Evolutionary conservation across 768 basidiomycete species (phyloP).

Genomic region (Mycena galopus): DNA sequence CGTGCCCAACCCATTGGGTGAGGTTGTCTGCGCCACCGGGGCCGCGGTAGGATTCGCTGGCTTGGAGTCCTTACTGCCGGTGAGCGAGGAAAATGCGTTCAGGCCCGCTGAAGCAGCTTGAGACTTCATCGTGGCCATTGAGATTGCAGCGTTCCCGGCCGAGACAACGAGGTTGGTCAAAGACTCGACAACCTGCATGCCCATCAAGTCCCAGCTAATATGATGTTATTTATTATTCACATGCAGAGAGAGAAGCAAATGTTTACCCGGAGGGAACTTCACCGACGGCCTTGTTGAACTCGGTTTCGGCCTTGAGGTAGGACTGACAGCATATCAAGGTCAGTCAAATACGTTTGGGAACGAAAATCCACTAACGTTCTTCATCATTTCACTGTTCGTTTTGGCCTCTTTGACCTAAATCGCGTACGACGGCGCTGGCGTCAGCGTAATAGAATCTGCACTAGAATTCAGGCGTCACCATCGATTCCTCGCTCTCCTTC

Average conservation of each 20-base stretch:
- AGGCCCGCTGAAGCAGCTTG: background rate
- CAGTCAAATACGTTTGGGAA: background rate
- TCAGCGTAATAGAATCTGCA: too few species aligned
- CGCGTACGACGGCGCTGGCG: too few species aligned
- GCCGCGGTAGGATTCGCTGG: background rate
- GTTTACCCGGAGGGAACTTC: background rate
- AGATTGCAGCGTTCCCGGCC: background rate
- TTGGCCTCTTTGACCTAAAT: background rate
- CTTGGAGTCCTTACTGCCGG: background rate
- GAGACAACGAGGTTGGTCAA: background rate
- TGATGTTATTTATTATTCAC: background rate
- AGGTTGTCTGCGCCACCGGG: background rate
- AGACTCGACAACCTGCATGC: background rate
- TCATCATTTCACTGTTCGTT: background rate
- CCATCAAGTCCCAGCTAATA: background rate
- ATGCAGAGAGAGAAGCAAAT: background rate
- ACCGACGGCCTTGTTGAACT: background rate
- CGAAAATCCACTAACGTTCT: background rate
- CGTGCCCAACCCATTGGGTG: too few species aligned
- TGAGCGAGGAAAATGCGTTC: background rate
- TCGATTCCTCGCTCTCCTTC: background rate
- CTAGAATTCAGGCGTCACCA: too few species aligned
- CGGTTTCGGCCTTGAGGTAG: background rate
- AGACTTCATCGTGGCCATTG: background rate
- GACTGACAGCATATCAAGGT: background rate